Percentiles rank a stretch among this genome's conserved stretches.
Conservation (phyloP, 1,284 basidiomycete species). For the Cryptococcus floricola region DNA sequence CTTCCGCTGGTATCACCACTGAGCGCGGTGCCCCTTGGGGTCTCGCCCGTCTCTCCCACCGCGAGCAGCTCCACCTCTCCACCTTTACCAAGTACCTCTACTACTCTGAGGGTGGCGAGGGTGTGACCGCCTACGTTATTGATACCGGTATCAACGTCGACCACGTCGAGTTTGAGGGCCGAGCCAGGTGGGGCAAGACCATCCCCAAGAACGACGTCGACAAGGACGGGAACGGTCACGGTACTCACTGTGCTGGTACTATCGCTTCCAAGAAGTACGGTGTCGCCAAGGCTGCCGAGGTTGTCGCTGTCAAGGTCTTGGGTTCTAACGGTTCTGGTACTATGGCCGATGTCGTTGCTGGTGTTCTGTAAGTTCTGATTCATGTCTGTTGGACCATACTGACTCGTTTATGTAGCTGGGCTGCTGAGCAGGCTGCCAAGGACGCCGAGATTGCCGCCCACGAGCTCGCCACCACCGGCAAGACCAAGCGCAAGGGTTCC, state of each 20-base stretch:
- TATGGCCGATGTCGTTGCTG: constrained; percentile 90
- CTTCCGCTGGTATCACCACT: constrained; percentile 42
- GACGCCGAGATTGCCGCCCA: constrained; percentile 58
- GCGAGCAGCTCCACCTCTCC: constrained; percentile 66
- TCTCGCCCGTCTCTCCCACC: constrained; percentile 92
- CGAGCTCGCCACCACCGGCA: constrained; percentile 63
- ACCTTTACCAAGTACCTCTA: constrained; percentile 88
- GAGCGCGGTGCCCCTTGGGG: constrained; percentile 92
- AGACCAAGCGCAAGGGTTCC: constrained; percentile 82
- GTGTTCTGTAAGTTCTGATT: constrained; percentile 55
- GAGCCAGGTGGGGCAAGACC: constrained; percentile 80
- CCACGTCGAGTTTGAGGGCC: constrained; percentile 83
- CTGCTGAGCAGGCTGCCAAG: constrained; percentile 61
- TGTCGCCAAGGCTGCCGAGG: constrained; percentile 85
- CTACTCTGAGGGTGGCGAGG: constrained; percentile 71
- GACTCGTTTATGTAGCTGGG: constrained; percentile 55
- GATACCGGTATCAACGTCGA: constrained; percentile 73
- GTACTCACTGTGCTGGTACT: constrained; percentile 79
- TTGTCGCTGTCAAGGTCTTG: constrained; percentile 96
- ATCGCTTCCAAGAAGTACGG: constrained; percentile 78
- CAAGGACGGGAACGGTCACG: constrained; percentile 63
- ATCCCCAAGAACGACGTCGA: constrained; percentile 72
- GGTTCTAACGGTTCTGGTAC: constrained; percentile 89
- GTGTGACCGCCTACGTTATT: constrained; percentile 76
- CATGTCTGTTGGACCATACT: not conserved